Conservation (phyloP, 2,329 filamentous ascomycete species). For the Ustulina deusta region DNA sequence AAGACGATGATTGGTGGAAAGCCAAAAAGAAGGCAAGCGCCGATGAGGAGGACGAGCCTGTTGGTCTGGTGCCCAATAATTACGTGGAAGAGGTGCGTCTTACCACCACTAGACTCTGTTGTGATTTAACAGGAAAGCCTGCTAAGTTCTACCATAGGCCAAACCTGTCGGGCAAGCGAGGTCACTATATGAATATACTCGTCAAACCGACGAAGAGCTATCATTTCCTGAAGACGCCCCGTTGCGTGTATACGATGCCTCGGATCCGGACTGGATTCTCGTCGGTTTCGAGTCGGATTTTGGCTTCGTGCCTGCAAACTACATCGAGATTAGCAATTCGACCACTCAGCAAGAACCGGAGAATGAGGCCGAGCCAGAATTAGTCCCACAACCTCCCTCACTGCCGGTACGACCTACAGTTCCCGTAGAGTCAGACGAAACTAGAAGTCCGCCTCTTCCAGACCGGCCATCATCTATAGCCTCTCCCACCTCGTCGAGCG, state of each 20-base stretch:
- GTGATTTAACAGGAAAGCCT: constrained; percentile 59
- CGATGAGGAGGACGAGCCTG: constrained; percentile 90
- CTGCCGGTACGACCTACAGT: constrained; percentile 59
- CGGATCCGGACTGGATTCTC: constrained; percentile 96
- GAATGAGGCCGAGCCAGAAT: constrained; percentile 46
- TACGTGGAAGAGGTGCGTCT: constrained; percentile 89
- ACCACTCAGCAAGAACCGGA: constrained; percentile 52
- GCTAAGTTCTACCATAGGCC: constrained; percentile 61
- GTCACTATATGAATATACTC: constrained; percentile 97
- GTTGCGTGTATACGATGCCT: constrained; percentile 86
- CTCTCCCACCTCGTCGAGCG: constrained; percentile 54
- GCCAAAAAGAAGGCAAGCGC: constrained; percentile 88
- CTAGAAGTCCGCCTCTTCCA: constrained; percentile 56
- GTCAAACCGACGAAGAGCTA: constrained; percentile 97
- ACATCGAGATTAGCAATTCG: constrained; percentile 78
- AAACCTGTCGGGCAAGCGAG: constrained; percentile 77
- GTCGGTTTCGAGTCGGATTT: constrained; percentile 87
- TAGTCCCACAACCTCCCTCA: constrained; percentile 53
- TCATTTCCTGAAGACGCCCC: constrained; percentile 91
- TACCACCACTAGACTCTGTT: constrained; percentile 54
- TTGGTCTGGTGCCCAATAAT: constrained; percentile 91
- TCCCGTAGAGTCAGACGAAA: constrained; percentile 52
- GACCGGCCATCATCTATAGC: constrained; percentile 48
- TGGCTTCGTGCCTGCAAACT: constrained; percentile 96
- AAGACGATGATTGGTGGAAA: constrained; percentile 90